Base-by-base conservation (phyloP, 371 early-diverging fungal species). In the Mortierella sp. region DNA sequence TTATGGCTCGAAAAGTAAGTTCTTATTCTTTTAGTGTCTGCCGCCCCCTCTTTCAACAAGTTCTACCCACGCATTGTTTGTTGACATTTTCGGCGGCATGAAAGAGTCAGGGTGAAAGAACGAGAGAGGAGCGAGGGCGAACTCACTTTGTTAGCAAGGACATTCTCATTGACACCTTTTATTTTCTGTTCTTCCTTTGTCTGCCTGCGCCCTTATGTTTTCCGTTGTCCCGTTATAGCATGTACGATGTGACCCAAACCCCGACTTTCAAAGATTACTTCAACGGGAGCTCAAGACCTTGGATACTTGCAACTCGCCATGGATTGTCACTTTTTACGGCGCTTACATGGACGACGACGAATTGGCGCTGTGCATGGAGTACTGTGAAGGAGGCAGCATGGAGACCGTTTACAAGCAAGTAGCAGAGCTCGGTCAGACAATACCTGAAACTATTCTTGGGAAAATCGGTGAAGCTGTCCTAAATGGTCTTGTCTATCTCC, bases 301-400 rank as follows among this genome's bases (percentile, higher is more conserved):
- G 79, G 94, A 95, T 72, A 93, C 93, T 68, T 99, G 99, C 89
- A 91, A 96, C 81, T 96, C 96, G 27, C 96, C 96, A 14, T 95
- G 96, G 87, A 98, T 99, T 76, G 98, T 99, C 0, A 93, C 95
- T 18, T 99, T 95, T 84, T 98, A 95, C 84, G 99, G 99, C 63
- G 97, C 98, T 0, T 98, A 95, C 88, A 89, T 96, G 72, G 96
- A 97, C 55, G 97, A 96, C 72, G 95, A 96, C 32, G 96, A 97
- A 60, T 92, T 99, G n/a, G 95, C 96, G 18, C 94, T 99, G 60
- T 98, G 97, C 90, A 97, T 99, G 97, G 99, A 99, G 88, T 98
- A 94, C 83, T 94, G 95, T 81, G 95, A 95, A 80, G 96, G 94
- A 18, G 97, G 97, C 27, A 95, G 95, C 78, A 89, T 97, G 70